These are phyloP conservation scores for Keqinozyma sinolaborantium DNA, from an alignment of 1,139 yeast genomes.

Conservation along the genomic window DNA sequence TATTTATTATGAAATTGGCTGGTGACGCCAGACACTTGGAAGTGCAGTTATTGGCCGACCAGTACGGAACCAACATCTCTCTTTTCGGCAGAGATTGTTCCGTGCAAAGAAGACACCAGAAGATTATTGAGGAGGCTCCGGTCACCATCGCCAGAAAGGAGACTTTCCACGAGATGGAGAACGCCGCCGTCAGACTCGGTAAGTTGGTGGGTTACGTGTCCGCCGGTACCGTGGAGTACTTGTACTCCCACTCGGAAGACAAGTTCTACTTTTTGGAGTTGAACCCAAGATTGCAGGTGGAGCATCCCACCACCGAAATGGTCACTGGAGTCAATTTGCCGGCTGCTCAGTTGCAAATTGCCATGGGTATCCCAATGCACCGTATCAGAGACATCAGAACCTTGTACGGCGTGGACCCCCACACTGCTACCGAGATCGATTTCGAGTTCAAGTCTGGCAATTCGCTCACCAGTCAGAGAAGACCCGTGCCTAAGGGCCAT, in stretches of 20 bases:
- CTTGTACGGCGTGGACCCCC: slow-evolving; percentile 94
- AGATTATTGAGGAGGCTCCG: slow-evolving; percentile 95
- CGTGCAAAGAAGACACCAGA: slow-evolving; percentile 96
- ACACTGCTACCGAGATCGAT: slow-evolving; percentile 84
- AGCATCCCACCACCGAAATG: slow-evolving; percentile 99
- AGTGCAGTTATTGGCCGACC: slow-evolving; percentile 92
- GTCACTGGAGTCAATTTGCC: slow-evolving; percentile 97
- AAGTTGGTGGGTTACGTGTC: slow-evolving; percentile 95
- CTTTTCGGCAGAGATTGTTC: slow-evolving; percentile 96
- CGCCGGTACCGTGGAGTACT: slow-evolving; percentile 97
- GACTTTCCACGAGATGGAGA: slow-evolving; percentile 88
- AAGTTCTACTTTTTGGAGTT: slow-evolving; percentile 93
- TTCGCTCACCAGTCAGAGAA: slow-evolving; percentile 76
- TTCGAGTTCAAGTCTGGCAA: slow-evolving; percentile 78
- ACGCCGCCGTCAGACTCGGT: slow-evolving; percentile 96
- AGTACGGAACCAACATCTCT: slow-evolving; percentile 91
- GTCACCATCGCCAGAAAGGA: slow-evolving; percentile 87
- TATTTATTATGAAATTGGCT: slow-evolving; percentile 90
- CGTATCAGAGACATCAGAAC: slow-evolving; percentile 89
- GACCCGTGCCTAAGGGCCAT: slow-evolving; percentile 95
- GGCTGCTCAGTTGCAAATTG: slow-evolving; percentile 96
- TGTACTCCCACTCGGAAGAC: slow-evolving; percentile 90
- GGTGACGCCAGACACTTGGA: slow-evolving; percentile 95
- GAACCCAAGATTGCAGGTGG: slow-evolving; percentile 97
- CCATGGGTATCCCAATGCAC: slow-evolving; percentile 98